Base-by-base conservation (phyloP, 208 protist species). In the Novymonas esmeraldas region DNA sequence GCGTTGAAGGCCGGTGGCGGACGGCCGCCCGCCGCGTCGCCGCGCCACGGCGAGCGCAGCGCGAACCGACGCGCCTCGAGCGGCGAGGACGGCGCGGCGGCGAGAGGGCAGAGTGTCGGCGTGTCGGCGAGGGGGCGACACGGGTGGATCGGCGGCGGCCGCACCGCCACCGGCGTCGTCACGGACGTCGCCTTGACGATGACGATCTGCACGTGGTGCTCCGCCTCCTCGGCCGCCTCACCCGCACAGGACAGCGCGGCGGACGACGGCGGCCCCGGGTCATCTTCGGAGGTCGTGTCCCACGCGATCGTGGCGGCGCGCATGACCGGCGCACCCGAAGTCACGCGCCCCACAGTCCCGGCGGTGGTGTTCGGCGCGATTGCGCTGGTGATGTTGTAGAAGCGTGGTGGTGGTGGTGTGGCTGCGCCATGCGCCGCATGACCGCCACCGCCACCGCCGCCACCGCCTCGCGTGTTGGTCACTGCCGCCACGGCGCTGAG, bases 121-220 rank as follows among this genome's bases (percentile, higher is more conserved):
- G 64, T 45, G 16, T n/a, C 49, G 26, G 6, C 6, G 41, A 42
- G 54, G 13, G 36, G 50, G 2, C 29, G 22, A 6, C 44, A 41
- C 20, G 64, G 52, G 14, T 69, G 52, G 5, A 59, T 16, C 52
- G 64, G 64, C 2, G 64, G 52, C 29, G 64, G 64, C 28, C 64
- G 50, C 44, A 34, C 24, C 52, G 42, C 52, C 16, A 28, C 64
- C 24, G 31, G 52, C 36, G 16, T 20, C 41, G 6, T 28, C 6
- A 50, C 44, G 0, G 54, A 29, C 28, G 45, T 18, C 6, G 64
- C 64, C 42, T 57, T 61, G 20, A 61, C 64, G 28, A 69, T 59
- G 31, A 69, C 20, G 14, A 69, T 36, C 39, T 66, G 61, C 36
- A 66, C 61, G 61, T 66, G 61, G 24, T 66, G 29, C 49, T 66